Base-by-base conservation (phyloP, 2,329 filamentous ascomycete species). In the Fusarium sp. region DNA sequence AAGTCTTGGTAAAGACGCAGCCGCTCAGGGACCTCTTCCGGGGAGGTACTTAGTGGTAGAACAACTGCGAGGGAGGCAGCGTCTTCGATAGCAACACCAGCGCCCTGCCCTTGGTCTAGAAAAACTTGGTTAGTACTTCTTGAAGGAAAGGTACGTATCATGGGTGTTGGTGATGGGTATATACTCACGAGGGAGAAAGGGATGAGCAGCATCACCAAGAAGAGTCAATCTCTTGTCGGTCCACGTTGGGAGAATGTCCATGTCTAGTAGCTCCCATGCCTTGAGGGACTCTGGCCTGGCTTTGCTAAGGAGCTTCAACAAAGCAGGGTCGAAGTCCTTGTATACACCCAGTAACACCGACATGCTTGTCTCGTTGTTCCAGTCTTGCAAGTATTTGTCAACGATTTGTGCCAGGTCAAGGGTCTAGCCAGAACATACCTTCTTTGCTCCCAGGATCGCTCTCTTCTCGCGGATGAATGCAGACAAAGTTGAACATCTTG, bases 21-120 rank as follows among this genome's bases (percentile, higher is more conserved):
- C 4, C 91, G 85, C 28, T 88, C 86, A 0, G 87, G 81, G 1
- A 93, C 82, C 1, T 90, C 87, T 0, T 82, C 79, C 0, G 80
- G 71, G 0, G 77, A 62, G 0, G 87, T 87, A 1, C 85, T 86
- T 0, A 73, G 70, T 1, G 87, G 85, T 1, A 93, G 82, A 24
- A 93, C 84, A 6, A 87, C 86, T 3, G 85, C 86, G 1, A 94
- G 79, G 1, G 90, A 85, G 0, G 87, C 88, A 0, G 87, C 91
- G 72, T 94, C 92, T 79, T 94, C 91, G 42, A 93, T 92, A 0
- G 92, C 91, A 73, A 89, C 90, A 22, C 87, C 91, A 3, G 90
- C 91, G 7, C 77, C 77, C 42, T 79, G 77, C 1, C 75, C 77
- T 26, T 77, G 77, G 36, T 78, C 71, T 26, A 26, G 26, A 26